Conservation (phyloP, 129 eudicot species). For the Flaveria trinervia region DNA sequence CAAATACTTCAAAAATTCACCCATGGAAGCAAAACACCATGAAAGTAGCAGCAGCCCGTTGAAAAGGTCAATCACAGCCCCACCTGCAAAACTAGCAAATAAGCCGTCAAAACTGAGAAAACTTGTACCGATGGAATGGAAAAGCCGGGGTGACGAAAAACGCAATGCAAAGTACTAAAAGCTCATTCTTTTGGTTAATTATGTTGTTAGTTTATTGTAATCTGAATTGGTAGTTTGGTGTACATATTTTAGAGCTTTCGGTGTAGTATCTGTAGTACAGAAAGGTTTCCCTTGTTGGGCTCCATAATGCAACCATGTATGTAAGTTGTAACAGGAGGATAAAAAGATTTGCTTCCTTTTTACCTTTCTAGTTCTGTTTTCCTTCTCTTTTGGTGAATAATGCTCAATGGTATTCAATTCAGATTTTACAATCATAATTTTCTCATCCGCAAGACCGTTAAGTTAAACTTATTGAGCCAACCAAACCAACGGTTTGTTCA, state of each 20-base stretch:
- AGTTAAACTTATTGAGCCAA: no score
- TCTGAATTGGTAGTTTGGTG: conserved; percentile 44
- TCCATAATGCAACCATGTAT: conserved; percentile 8
- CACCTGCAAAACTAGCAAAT: conserved; percentile 51
- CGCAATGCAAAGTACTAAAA: conserved; percentile 21
- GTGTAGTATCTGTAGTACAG: conserved; percentile 43
- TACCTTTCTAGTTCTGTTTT: conserved; percentile 11
- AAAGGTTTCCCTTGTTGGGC: conserved; percentile 42
- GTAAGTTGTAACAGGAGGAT: conserved; percentile 16
- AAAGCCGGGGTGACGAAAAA: conserved; percentile 36
- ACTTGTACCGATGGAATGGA: conserved; percentile 59
- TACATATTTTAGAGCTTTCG: conserved; percentile 50
- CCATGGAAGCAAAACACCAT: conserved; percentile 35
- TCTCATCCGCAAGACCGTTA: no score
- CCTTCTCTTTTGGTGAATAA: neutral
- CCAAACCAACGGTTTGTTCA: no score
- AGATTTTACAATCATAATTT: neutral
- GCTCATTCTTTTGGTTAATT: conserved; percentile 26
- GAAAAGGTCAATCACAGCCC: conserved; percentile 52
- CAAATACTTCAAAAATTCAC: conserved; percentile 44
- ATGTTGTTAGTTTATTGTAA: conserved; percentile 36
- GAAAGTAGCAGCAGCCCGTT: conserved; percentile 34
- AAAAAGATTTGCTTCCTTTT: conserved; percentile 15
- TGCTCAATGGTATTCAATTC: neutral
- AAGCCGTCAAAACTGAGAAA: conserved; percentile 61